These are phyloP conservation scores for Filobasidium floriforme DNA, from an alignment of 768 basidiomycete species.

Conservation along the genomic window DNA sequence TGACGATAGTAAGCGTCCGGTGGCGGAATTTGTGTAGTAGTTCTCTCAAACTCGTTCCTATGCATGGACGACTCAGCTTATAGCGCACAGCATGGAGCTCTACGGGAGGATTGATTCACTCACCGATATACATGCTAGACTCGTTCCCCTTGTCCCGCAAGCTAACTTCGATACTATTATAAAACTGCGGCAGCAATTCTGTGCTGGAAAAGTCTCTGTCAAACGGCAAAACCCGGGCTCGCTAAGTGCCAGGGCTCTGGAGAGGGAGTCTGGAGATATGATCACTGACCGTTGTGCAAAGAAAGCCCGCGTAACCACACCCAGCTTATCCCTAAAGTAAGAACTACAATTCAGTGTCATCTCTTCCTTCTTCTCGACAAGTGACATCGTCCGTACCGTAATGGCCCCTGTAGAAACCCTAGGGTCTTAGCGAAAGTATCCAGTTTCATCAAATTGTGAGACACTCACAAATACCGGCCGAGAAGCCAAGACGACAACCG, in stretches of 20 bases:
- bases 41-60: slow-evolving; percentile 63
- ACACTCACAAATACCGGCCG: slow-evolving; percentile 45
- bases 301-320: slow-evolving; percentile 84
- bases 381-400: slow-evolving; percentile 53
- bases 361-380: neutral
- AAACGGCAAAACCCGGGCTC: neutral
- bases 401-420: slow-evolving; percentile 56
- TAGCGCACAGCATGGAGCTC: slow-evolving; percentile 42
- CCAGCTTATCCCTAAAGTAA: slow-evolving; percentile 67
- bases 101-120: slow-evolving; percentile 45
- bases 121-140: slow-evolving; percentile 91
- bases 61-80: neutral
- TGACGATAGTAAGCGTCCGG: slow-evolving; percentile 83
- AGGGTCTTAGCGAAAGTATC: neutral
- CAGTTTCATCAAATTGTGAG: too few relatives aligned
- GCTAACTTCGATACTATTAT: slow-evolving; percentile 64
- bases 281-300: slow-evolving; percentile 66
- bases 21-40: slow-evolving; percentile 89
- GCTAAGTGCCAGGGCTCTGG: too few relatives aligned
- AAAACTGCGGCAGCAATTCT: slow-evolving; percentile 81
- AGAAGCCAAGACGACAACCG: slow-evolving; percentile 79
- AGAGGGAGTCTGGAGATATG: too few relatives aligned
- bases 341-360: too few relatives aligned
- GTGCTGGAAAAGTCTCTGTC: slow-evolving; percentile 76
- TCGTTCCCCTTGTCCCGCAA: slow-evolving; percentile 76